A percentile compares a stretch with the other conserved stretches of the same genome.
Conservation (phyloP, 2,329 filamentous ascomycete genomes). For the Xylaria hypoxylon region DNA sequence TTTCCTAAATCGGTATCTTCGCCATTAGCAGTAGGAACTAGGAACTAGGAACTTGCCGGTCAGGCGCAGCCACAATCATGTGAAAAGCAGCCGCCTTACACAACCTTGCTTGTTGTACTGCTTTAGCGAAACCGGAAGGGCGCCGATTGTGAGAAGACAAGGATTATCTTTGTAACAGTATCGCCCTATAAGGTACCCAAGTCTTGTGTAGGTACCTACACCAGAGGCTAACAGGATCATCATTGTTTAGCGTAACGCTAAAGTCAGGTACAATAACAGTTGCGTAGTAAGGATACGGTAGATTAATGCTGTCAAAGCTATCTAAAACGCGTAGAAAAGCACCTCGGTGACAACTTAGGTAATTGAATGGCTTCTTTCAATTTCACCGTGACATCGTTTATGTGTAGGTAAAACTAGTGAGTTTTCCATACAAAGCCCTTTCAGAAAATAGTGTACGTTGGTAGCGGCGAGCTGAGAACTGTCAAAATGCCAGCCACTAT, state of each 20-base stretch:
- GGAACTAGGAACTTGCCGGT: background rate
- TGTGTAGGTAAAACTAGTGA: no score
- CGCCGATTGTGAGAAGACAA: conserved; percentile 25
- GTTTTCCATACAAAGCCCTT: no score
- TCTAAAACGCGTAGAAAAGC: no score
- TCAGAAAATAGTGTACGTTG: no score
- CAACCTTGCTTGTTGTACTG: conserved; percentile 16
- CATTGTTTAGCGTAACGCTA: conserved; percentile 14
- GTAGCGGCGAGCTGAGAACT: no score
- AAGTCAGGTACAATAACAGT: background rate
- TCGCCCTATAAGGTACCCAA: no score
- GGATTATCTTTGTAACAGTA: conserved; percentile 20
- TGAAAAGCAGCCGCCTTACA: conserved; percentile 17
- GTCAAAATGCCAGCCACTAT: no score
- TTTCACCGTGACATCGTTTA: no score
- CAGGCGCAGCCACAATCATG: conserved; percentile 1
- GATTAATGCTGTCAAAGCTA: background rate
- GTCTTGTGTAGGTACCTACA: background rate
- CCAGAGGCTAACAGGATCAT: conserved; percentile 6
- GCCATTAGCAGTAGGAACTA: background rate
- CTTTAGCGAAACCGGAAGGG: conserved; percentile 30
- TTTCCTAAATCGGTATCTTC: background rate
- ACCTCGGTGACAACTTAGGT: no score
- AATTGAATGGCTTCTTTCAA: no score
- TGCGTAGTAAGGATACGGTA: background rate